These are phyloP conservation scores for Kwoniella heveanensis DNA, from an alignment of 768 basidiomycete genomes.

Conservation along the genomic window DNA sequence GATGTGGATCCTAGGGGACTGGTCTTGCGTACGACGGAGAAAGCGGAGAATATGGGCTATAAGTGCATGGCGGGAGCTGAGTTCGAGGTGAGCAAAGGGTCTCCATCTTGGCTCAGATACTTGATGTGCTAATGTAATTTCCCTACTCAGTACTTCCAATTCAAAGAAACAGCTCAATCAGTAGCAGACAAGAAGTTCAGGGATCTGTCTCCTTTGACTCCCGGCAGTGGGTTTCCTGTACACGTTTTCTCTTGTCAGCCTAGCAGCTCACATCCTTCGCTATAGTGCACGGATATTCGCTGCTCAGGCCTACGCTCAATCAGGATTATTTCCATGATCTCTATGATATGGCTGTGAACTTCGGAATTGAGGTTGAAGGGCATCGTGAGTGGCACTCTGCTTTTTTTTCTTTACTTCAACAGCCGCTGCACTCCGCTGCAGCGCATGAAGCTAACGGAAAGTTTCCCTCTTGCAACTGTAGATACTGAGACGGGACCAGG, in stretches of 20 bases:
- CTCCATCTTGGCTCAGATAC: neutral
- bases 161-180: constrained; percentile 75
- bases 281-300: constrained; percentile 93
- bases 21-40: constrained; percentile 64
- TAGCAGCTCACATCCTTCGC: neutral
- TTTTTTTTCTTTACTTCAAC: neutral
- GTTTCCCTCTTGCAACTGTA: constrained; percentile 6
- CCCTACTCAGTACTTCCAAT: constrained; percentile 46
- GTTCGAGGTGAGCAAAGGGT: constrained; percentile 70
- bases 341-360: constrained; percentile 68
- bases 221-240: constrained; percentile 73
- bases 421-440: neutral
- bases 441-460: neutral
- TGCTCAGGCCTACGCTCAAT: constrained; percentile 87
- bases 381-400: constrained; percentile 64
- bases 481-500: constrained; percentile 58
- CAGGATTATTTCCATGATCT: constrained; percentile 84
- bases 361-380: constrained; percentile 80
- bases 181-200: constrained; percentile 76
- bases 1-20: constrained; percentile 84
- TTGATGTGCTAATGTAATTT: no score
- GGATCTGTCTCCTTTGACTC: constrained; percentile 75
- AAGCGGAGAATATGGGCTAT: constrained; percentile 58
- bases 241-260: neutral
- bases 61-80: constrained; percentile 84